Conservation (phyloP, 495 filamentous ascomycete species). For the Extremus antarcticus region DNA sequence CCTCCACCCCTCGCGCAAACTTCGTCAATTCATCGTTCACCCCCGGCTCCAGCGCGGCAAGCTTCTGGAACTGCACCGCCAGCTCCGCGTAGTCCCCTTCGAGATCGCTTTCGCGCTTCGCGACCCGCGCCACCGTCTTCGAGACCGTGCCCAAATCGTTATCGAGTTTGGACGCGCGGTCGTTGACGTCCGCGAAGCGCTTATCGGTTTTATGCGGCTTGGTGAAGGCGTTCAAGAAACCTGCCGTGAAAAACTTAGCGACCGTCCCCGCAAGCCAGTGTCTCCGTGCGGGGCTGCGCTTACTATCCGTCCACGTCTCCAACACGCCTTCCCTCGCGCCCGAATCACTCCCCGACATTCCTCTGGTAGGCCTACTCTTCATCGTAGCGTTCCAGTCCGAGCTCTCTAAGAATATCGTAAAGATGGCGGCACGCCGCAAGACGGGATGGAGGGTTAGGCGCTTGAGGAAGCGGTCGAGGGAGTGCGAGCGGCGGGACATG, state of each 20-base stretch:
- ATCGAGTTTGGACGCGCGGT: slow-evolving; percentile 88
- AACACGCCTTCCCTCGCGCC: slow-evolving; percentile 56
- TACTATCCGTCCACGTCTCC: slow-evolving; percentile 83
- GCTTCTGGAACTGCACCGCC: slow-evolving; percentile 84
- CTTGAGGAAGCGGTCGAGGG: slow-evolving; percentile 81
- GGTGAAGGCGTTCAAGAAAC: slow-evolving; percentile 87
- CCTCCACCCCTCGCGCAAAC: slow-evolving; percentile 77
- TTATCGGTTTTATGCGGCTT: slow-evolving; percentile 93
- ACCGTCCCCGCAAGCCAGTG: not conserved
- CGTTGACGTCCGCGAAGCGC: slow-evolving; percentile 85
- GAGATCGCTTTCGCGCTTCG: slow-evolving; percentile 76
- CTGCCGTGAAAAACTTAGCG: not conserved
- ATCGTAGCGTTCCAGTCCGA: slow-evolving; percentile 94
- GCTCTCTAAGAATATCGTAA: slow-evolving; percentile 83
- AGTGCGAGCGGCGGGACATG: slow-evolving; percentile 79
- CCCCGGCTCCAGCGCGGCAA: slow-evolving; percentile 79
- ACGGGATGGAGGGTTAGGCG: slow-evolving; percentile 80
- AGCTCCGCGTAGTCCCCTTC: slow-evolving; percentile 84
- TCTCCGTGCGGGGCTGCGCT: not conserved
- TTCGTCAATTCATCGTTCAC: slow-evolving; percentile 67
- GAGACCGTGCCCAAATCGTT: slow-evolving; percentile 89
- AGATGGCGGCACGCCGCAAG: slow-evolving; percentile 67
- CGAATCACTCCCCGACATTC: slow-evolving; percentile 40
- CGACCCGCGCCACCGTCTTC: slow-evolving; percentile 82
- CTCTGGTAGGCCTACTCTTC: slow-evolving; percentile 58